A percentile compares a stretch with the other conserved stretches of the same genome.
These are phyloP conservation scores for Krasilnikovozyma curviuscula DNA, from an alignment of 768 basidiomycete genomes.

Conservation along the genomic window DNA sequence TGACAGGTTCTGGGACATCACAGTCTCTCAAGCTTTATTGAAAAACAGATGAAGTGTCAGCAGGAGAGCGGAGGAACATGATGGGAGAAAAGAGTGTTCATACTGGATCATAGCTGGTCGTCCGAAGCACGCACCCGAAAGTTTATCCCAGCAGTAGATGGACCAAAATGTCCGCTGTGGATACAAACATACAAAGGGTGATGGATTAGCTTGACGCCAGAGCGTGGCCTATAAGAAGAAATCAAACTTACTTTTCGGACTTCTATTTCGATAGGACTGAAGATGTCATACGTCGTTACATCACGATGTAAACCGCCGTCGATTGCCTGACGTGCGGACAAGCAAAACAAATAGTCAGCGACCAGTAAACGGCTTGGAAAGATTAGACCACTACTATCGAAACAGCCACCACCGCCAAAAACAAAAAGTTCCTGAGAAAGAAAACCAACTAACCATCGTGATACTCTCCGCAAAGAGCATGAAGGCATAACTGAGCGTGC, in stretches of 20 bases:
- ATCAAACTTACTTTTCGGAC: slow-evolving; percentile 43
- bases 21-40: slow-evolving; percentile 45
- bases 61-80: not conserved
- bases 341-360: not conserved
- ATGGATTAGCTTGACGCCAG: not conserved
- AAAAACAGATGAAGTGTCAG: not conserved
- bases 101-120: slow-evolving; percentile 61
- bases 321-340: slow-evolving; percentile 40
- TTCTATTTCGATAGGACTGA: slow-evolving; percentile 76
- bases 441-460: no score
- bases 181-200: no score
- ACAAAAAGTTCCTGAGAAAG: no score
- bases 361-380: not conserved
- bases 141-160: slow-evolving; percentile 92
- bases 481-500: slow-evolving; percentile 70
- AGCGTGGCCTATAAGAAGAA: not conserved
- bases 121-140: slow-evolving; percentile 64
- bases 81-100: not conserved
- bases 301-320: slow-evolving; percentile 79
- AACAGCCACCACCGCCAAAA: no score
- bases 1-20: slow-evolving; percentile 68
- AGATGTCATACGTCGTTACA: slow-evolving; percentile 49
- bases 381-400: no score
- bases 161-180: slow-evolving; percentile 72
- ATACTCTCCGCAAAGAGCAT: slow-evolving; percentile 66